These are phyloP conservation scores for Backusella tarrabulga DNA, from an alignment of 192 early-diverging fungal species.

Conservation along the genomic window DNA sequence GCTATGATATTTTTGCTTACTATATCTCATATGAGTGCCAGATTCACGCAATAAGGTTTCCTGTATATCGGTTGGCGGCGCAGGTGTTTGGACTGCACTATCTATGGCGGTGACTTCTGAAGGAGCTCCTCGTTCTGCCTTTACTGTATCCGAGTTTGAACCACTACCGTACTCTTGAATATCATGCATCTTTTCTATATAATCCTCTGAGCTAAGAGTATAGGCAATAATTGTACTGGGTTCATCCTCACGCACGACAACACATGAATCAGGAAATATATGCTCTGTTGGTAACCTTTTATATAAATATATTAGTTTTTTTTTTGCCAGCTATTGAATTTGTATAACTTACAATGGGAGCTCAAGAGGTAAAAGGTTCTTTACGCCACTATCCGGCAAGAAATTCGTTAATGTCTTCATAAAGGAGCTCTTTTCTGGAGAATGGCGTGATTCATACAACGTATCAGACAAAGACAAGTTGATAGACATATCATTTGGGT, in stretches of 20 bases:
- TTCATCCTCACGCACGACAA: slow-evolving; percentile 90
- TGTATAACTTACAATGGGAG: slow-evolving; percentile 64
- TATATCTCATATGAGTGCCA: slow-evolving; percentile 74
- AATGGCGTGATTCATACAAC: slow-evolving; percentile 7
- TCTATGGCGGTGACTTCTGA: neutral
- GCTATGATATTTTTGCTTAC: slow-evolving; percentile 39
- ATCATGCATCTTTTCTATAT: slow-evolving; percentile 62
- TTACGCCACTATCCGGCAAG: slow-evolving; percentile 66
- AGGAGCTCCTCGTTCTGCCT: neutral
- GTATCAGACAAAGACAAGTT: neutral
- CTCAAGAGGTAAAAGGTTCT: slow-evolving; percentile 65
- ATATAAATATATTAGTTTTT: neutral
- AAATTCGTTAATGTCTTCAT: slow-evolving; percentile 77
- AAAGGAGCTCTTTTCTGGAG: slow-evolving; percentile 55
- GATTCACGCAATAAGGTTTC: slow-evolving; percentile 66
- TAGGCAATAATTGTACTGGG: slow-evolving; percentile 93
- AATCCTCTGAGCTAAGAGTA: slow-evolving; percentile 75
- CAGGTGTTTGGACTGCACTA: neutral
- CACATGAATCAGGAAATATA: slow-evolving; percentile 79
- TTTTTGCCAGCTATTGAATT: neutral
- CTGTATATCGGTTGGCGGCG: slow-evolving; percentile 47
- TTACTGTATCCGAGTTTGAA: slow-evolving; percentile 9
- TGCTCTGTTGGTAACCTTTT: slow-evolving; percentile 74
- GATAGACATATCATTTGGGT: neutral
- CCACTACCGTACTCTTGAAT: slow-evolving; percentile 30